A percentile compares a stretch with the other conserved stretches of the same genome.
Conservation (phyloP, 106 monocot species). For the Dioscorea dumetorum region DNA sequence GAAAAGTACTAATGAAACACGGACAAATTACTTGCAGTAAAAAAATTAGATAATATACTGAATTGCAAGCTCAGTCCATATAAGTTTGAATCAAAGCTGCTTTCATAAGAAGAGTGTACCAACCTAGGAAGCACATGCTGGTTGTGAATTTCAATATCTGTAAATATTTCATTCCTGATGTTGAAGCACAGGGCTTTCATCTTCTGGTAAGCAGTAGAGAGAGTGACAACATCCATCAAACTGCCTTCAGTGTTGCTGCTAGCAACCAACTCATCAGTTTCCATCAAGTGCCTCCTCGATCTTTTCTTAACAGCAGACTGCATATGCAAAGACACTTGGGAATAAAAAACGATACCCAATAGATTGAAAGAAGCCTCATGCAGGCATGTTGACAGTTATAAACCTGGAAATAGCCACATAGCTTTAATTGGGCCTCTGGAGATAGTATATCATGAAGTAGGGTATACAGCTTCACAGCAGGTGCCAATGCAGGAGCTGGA, state of each 20-base stretch:
- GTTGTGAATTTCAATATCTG: constrained; percentile 92
- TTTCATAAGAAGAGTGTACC: background rate
- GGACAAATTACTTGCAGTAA: no score
- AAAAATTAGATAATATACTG: no score
- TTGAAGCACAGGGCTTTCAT: constrained; percentile 75
- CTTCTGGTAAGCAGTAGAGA: constrained; percentile 79
- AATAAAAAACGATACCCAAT: background rate
- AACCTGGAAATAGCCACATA: constrained; percentile 93
- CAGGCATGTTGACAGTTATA: background rate
- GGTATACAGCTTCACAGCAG: constrained; percentile 80
- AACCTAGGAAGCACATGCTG: constrained; percentile 88
- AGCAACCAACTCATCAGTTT: constrained; percentile 83
- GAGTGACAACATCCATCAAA: constrained; percentile 38
- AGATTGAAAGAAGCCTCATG: no score
- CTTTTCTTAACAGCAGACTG: constrained; percentile 92
- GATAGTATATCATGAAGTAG: constrained; percentile 91
- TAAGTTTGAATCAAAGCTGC: no score
- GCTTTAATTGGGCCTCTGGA: constrained; percentile 82
- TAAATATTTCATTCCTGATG: constrained; percentile 87
- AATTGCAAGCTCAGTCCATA: no score
- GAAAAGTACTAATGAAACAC: no score
- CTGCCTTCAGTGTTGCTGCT: constrained; percentile 44
- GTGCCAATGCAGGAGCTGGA: constrained; percentile 64
- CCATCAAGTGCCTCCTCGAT: constrained; percentile 67
- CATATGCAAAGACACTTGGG: background rate